Evolutionary conservation across 768 basidiomycete species (phyloP).

Genomic region (Cantharellus cinnabarinus): DNA sequence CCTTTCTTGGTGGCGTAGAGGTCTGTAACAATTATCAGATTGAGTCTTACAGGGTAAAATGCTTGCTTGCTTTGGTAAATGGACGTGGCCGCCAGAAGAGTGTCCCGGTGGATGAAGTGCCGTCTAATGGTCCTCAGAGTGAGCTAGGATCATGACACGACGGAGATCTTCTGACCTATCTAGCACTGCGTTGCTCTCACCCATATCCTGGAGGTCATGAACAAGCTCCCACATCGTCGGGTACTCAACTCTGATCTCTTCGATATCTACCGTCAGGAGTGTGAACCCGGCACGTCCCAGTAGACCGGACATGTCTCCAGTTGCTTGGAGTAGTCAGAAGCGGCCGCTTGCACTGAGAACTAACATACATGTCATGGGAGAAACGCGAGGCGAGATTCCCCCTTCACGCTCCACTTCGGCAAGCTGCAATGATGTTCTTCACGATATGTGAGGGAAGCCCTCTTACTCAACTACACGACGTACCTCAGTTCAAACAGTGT

Average conservation of each 20-base stretch:
- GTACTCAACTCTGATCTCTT: constrained; percentile 78
- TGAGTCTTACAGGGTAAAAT: background rate
- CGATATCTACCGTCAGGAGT: constrained; percentile 82
- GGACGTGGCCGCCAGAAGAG: constrained; percentile 72
- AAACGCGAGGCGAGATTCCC: constrained; percentile 88
- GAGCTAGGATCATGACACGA: background rate
- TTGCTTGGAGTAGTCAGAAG: constrained; percentile 31
- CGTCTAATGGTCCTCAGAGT: constrained; percentile 24
- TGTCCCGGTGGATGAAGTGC: constrained; percentile 57
- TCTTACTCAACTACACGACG: constrained; percentile 1
- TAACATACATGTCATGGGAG: constrained; percentile 82
- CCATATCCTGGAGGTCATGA: constrained; percentile 89
- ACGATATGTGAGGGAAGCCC: background rate
- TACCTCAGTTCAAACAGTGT: constrained; percentile 85
- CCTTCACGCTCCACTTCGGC: constrained; percentile 89
- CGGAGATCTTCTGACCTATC: constrained; percentile 35
- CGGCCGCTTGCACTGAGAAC: background rate
- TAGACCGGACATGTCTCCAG: constrained; percentile 80
- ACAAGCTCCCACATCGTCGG: constrained; percentile 93
- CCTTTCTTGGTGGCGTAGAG: constrained; percentile 73
- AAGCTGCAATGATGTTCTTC: constrained; percentile 75
- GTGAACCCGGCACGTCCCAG: constrained; percentile 85
- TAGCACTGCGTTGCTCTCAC: constrained; percentile 80
- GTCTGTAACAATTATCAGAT: constrained; percentile 24
- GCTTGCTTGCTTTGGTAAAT: constrained; percentile 55